These are phyloP conservation scores for Parachaetomium inaequale DNA, from an alignment of 495 filamentous ascomycete species.

Conservation along the genomic window DNA sequence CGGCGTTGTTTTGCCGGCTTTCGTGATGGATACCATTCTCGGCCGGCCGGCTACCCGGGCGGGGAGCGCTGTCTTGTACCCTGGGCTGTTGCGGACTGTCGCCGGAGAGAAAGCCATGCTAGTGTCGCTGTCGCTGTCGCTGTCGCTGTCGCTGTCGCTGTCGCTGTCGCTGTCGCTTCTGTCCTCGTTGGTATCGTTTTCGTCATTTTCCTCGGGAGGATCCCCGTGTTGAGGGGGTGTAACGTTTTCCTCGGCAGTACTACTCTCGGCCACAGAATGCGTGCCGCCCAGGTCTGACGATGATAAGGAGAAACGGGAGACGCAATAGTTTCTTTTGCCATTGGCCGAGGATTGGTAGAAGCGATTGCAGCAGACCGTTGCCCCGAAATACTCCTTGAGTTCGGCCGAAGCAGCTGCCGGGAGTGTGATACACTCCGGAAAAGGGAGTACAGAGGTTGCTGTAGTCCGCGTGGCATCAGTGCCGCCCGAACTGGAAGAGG, in stretches of 20 bases:
- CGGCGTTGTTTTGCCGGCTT: neutral
- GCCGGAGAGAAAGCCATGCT: neutral
- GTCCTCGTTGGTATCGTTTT: neutral
- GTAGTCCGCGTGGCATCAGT: neutral
- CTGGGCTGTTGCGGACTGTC: neutral
- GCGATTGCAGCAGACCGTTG: neutral
- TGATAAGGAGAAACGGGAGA: neutral
- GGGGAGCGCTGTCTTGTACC: slow-evolving; percentile 8
- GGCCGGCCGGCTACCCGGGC: neutral
- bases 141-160: neutral
- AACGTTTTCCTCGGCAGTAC: neutral
- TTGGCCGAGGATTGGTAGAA: neutral
- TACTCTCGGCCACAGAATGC: neutral
- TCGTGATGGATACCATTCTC: slow-evolving; percentile 7
- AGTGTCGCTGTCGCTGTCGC: neutral
- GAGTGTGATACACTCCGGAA: slow-evolving; percentile 1
- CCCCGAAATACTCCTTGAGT: neutral
- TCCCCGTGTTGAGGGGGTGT: neutral
- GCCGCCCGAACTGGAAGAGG: neutral
- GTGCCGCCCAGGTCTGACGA: neutral
- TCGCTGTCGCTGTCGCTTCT: neutral
- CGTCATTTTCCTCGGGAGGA: no score
- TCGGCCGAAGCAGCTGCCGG: neutral
- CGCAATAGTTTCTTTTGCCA: neutral
- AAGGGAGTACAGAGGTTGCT: neutral